phyloP scores from a whole-genome alignment of 768 basidiomycete genomes.

The Lepiota brunneoincarnata region DNA sequence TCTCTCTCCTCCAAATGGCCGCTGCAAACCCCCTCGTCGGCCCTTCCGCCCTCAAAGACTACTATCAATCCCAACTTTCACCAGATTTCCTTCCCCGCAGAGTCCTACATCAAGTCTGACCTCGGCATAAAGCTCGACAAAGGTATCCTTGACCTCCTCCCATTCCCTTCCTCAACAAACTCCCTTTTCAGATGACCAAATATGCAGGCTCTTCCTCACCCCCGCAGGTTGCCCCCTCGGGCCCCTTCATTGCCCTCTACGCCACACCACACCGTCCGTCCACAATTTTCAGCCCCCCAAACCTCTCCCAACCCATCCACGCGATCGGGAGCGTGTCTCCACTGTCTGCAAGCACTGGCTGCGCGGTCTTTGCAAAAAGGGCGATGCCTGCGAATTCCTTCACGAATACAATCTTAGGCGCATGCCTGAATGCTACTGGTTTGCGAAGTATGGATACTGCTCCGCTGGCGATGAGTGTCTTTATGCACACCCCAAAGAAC shows the following conservation, averaged over 20 bases:
- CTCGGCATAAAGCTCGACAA: conserved; percentile 88
- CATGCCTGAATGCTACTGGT: conserved; percentile 99
- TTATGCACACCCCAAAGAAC: conserved; percentile 92
- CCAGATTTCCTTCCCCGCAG: conserved; percentile 86
- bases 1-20: conserved; percentile 23
- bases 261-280: conserved; percentile 86
- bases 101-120: conserved; percentile 77
- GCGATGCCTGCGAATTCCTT: conserved; percentile 95
- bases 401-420: conserved; percentile 97
- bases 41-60: conserved; percentile 60
- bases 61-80: conserved; percentile 89
- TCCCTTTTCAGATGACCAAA: conserved; percentile 75
- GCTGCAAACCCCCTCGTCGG: conserved; percentile 51
- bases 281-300: conserved; percentile 90
- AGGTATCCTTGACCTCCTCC: conserved; percentile 49
- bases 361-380: conserved; percentile 96
- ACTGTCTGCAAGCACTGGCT: conserved; percentile 99
- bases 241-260: conserved; percentile 85
- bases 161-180: background rate
- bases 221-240: conserved; percentile 87
- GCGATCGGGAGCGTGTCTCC: conserved; percentile 77
- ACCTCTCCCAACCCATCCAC: conserved; percentile 76
- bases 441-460: conserved; percentile 96
- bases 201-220: conserved; percentile 82
- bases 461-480: conserved; percentile 96